Base-by-base conservation (phyloP, 371 early-diverging fungal species). In the Astathelohania contejeani region DNA sequence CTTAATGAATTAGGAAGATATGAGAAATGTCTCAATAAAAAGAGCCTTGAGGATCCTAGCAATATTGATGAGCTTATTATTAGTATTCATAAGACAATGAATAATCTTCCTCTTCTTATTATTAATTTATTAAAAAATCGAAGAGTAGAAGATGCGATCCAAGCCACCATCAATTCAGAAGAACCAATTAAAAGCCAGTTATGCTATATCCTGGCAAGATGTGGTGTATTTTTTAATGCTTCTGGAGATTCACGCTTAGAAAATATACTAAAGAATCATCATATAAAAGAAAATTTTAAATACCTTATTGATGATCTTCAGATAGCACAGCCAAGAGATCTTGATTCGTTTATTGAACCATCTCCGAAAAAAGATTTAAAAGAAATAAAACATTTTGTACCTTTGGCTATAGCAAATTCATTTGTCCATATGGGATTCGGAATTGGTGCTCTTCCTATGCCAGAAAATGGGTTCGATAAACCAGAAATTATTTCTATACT, bases 371-470 rank as follows among this genome's bases (percentile, higher is more conserved):
- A 32, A 7, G 12, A 12, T 7, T 4, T 7, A 32, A 32, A 7
- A 32, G 4, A 4, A 32, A 25, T 22, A 35, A 62, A 52, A 40
- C 29, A 24, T 18, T 45, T 63, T 39, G 46, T 28, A 10, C 26
- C 51, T 29, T 28, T 60, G 27, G 40, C 52, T 9, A 49, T 68
- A 23, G 35, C 58, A 20, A 68, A 63, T 56, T 63, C 56, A 0
- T 57, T 68, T 44, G 40, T 63, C 18, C 59, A 68, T 49, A 40
- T 60, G 37, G 68, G 62, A 20, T 63, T 42, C 53, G 49, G 52
- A n/a, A 43, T 47, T 20, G 65, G 64, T 44, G 43, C 44, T 9
- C 39, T 69, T 12, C 59, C 64, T 48, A 43, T 57, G 10, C 38
- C 43, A 3, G 10, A 25, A 22, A 43, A 50, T 12, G 44, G 28